phyloP scores from a whole-genome alignment of 768 basidiomycete species.

The Termitomyces titanicus region DNA sequence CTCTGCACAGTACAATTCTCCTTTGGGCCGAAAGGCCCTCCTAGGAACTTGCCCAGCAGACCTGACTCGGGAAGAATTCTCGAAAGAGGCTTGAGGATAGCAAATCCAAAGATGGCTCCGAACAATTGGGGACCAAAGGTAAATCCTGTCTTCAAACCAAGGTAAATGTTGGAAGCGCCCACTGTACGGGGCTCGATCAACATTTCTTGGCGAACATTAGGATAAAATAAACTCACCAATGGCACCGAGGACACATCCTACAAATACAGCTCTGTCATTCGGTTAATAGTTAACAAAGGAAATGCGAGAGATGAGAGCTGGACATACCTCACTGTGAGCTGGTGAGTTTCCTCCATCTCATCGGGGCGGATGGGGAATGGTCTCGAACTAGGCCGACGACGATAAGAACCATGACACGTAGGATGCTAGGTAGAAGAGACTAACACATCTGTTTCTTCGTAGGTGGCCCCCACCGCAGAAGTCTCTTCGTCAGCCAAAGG shows the following conservation, averaged over 20 bases:
- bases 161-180: slow-evolving; percentile 62
- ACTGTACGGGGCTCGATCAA: slow-evolving; percentile 23
- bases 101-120: slow-evolving; percentile 58
- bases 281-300: neutral
- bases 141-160: slow-evolving; percentile 66
- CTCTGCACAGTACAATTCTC: slow-evolving; percentile 64
- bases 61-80: slow-evolving; percentile 44
- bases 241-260: slow-evolving; percentile 49
- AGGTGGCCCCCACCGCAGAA: slow-evolving; percentile 18
- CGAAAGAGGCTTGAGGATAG: slow-evolving; percentile 55
- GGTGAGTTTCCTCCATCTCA: slow-evolving; percentile 44
- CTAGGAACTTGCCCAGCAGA: slow-evolving; percentile 39
- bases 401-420: neutral
- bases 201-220: neutral
- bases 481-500: slow-evolving; percentile 18
- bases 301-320: neutral
- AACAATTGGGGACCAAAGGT: slow-evolving; percentile 64
- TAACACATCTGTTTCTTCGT: slow-evolving; percentile 37
- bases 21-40: slow-evolving; percentile 61
- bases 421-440: slow-evolving; percentile 11
- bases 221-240: slow-evolving; percentile 24
- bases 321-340: slow-evolving; percentile 43
- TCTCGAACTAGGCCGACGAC: slow-evolving; percentile 24
- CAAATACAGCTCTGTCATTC: slow-evolving; percentile 37
- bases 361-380: slow-evolving; percentile 55